Evolutionary conservation across 176 grass and related monocot genomes (phyloP), one percentile per base, ranked within the genome.

Genomic region (Rhynchospora pubera): DNA sequence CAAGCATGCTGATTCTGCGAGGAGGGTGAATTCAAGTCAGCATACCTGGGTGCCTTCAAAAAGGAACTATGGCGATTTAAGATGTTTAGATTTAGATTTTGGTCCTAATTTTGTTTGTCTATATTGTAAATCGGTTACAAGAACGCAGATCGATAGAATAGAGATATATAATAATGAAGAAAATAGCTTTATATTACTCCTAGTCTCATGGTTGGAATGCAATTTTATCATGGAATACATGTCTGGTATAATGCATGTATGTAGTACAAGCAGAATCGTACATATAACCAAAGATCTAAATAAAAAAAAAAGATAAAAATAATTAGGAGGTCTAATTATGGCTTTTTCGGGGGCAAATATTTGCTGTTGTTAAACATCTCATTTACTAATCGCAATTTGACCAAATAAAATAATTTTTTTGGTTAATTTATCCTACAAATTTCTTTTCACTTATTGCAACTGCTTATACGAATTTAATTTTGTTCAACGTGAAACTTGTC

Each of bases 1-100:
- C 58, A 15, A 90, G 83, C 85, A 87, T 96, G 63, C 21, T 65
- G 57, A 78, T 88, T 76, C 15, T 58, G 45, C 12, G 19, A 51
- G n/a, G n/a, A n/a, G 10, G 59, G 18, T 66, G 79, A 65, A 50
- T 66, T 65, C 52, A 66, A 18, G 30, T 43, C 11, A 0, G 72
- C 21, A 55, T 16, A 22, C 23, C 13, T 7, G 13, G 77, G 16
- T 62, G 32, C 57, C 22, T 5, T 16, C 52, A 76, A 10, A 28
- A 52, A 28, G 13, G 53, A 28, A 14, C 30, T 19, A 51, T 51
- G 72, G 72, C 26, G 6, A 55, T 55, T 76, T 30, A 32, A 26
- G 3, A 76, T 53, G 47, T 76, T 21, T 21, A 76, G 72, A 30
- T 53, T 55, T 18, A 55, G 72, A 21, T 5, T 76, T 76, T 76